phyloP scores from a whole-genome alignment of 2,329 filamentous ascomycete genomes.

The Sporothrix brunneoviolacea region DNA sequence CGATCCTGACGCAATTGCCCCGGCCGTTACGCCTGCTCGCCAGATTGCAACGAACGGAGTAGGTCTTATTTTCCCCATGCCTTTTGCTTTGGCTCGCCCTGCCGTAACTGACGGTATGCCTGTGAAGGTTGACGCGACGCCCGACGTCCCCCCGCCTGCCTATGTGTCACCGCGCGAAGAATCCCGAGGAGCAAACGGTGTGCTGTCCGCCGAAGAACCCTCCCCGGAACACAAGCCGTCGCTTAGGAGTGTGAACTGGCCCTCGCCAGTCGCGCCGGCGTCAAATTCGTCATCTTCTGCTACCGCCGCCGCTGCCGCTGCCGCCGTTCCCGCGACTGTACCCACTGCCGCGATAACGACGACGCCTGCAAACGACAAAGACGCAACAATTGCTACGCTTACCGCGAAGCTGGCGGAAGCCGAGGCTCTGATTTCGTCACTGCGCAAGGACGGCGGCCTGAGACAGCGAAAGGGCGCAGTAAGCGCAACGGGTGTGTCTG shows the following conservation, averaged over 20 bases:
- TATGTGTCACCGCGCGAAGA: constrained; percentile 28
- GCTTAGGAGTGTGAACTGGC: background rate
- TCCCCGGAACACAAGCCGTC: constrained; percentile 19
- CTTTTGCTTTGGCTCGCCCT: background rate
- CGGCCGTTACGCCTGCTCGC: constrained; percentile 26
- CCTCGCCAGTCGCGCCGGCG: background rate
- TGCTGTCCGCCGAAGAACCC: constrained; percentile 13
- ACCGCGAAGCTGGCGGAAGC: constrained; percentile 48
- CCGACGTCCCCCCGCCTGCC: constrained; percentile 25
- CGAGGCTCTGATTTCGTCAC: constrained; percentile 61
- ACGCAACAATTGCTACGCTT: constrained; percentile 23
- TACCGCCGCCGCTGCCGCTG: background rate
- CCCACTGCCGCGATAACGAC: constrained; percentile 1
- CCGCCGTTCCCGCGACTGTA: background rate
- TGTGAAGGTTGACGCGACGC: constrained; percentile 26
- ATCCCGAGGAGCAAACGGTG: constrained; percentile 19
- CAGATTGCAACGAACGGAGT: constrained; percentile 25
- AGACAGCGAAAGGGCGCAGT: constrained; percentile 63
- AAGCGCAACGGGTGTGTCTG: constrained; percentile 30
- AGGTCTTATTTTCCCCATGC: too few relatives aligned
- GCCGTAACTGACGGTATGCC: background rate
- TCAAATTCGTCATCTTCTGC: background rate
- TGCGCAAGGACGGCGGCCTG: constrained; percentile 66
- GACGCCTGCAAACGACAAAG: constrained; percentile 13
- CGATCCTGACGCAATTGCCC: constrained; percentile 26